Base-by-base conservation (phyloP, 805 yeast species). In the Spathaspora gorwiae region DNA sequence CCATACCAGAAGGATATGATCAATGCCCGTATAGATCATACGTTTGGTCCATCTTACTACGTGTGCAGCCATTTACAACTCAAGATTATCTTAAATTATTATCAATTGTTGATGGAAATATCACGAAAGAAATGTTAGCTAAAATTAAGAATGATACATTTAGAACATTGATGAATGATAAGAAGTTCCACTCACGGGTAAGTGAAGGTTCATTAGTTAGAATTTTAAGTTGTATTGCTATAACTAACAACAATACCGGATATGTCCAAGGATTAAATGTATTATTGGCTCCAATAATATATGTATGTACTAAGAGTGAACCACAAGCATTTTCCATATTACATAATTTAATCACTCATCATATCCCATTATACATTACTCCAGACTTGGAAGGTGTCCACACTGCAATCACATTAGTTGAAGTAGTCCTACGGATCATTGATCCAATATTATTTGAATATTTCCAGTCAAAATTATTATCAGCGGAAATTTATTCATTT, bases 241-340 rank as follows among this genome's bases (percentile, higher is more conserved):
- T 80, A 61, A 63, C 75, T 14, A 41, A 37, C 47, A 58, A 39
- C 42, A 58, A 57, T 35, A 67, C 61, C 6, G 76, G 76, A 0
- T 88, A 88, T 57, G 96, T 90, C n/a, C 97, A 90, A 60, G 97
- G 97, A 2, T 80, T 90, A 84, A 90, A 90, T 59, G 89, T 90
- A 0, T 62, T 90, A 19, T 75, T 85, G 24, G 97, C 96, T 0
- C 96, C 97, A 1, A 78, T 90, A 45, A 76, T 89, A 13, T 90
- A 79, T 59, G 75, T 85, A 1, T 75, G 85, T 54, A 60, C 67
- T 48, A 81, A 83, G 36, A 79, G 89, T 32, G 97, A 90, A 60
- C 90, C 96, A 0, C 88, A 89, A 64, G 94, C 96, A 1, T 89
- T 81, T 59, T 79, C 85, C 9, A 49, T 90, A 32, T 80, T 88